Evolutionary conservation across 202 grass and related monocot genomes (phyloP).

Genomic region (Bolboschoenoplectus hybrid): DNA sequence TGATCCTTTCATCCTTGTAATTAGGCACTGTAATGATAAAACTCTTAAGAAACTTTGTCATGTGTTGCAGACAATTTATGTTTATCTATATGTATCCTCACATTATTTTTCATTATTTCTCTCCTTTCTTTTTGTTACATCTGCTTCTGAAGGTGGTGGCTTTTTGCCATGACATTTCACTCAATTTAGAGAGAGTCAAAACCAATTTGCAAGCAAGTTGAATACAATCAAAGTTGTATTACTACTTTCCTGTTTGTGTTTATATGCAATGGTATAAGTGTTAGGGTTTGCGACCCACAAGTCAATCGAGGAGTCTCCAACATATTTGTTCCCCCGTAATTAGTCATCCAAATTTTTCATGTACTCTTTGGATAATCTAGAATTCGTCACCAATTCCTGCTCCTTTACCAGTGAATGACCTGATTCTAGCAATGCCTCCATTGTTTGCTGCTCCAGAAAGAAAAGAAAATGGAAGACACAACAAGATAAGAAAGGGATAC

Average conservation of each 20-base stretch:
- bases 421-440: constrained; percentile 68
- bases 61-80: no score
- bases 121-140: no score
- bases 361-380: constrained; percentile 82
- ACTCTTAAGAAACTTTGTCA: no score
- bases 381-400: constrained; percentile 78
- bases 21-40: background rate
- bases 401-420: constrained; percentile 72
- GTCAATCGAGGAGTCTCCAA: background rate
- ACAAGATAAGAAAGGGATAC: background rate
- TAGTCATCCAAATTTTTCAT: constrained; percentile 91
- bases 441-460: constrained; percentile 57
- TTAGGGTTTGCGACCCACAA: background rate
- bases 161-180: background rate
- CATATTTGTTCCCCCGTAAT: background rate
- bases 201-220: background rate
- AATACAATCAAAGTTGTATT: background rate
- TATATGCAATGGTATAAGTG: background rate
- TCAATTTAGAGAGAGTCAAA: background rate
- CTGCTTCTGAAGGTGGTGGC: no score
- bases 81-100: background rate
- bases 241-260: no score
- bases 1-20: background rate
- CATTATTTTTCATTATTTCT: background rate
- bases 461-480: background rate